phyloP scores from a whole-genome alignment of 345 rosid genomes.

The Euclidium syriacum region DNA sequence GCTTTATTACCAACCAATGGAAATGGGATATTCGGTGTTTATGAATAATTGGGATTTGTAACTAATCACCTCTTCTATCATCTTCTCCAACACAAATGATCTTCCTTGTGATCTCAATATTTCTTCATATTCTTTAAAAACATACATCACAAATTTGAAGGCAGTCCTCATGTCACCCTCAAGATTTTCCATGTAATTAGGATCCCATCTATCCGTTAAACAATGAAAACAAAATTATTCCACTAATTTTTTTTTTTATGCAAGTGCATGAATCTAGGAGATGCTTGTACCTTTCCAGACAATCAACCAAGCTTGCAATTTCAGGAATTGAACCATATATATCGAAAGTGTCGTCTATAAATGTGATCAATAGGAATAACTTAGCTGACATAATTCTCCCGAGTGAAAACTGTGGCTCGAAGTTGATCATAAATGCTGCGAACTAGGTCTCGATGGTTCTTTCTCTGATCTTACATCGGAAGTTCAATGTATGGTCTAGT shows the following conservation, averaged over 20 bases:
- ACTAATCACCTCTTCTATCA: background rate
- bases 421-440: background rate
- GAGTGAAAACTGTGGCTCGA: background rate
- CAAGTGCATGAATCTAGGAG: too few relatives aligned
- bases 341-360: background rate
- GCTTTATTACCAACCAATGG: too few relatives aligned
- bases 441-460: background rate
- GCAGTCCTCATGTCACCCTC: too few relatives aligned
- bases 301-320: background rate
- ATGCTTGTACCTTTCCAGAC: background rate
- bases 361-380: background rate
- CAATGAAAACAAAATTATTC: too few relatives aligned
- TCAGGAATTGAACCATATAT: background rate
- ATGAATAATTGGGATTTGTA: background rate
- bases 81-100: background rate
- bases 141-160: too few relatives aligned
- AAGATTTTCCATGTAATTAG: too few relatives aligned
- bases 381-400: background rate
- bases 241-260: too few relatives aligned
- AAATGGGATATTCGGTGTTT: too few relatives aligned
- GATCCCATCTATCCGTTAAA: too few relatives aligned
- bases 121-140: background rate
- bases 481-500: background rate
- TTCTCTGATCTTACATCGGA: background rate
- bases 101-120: background rate